Evolutionary conservation across 305 asterid genomes (phyloP).

Genomic region (Fraxinus baroniana): DNA sequence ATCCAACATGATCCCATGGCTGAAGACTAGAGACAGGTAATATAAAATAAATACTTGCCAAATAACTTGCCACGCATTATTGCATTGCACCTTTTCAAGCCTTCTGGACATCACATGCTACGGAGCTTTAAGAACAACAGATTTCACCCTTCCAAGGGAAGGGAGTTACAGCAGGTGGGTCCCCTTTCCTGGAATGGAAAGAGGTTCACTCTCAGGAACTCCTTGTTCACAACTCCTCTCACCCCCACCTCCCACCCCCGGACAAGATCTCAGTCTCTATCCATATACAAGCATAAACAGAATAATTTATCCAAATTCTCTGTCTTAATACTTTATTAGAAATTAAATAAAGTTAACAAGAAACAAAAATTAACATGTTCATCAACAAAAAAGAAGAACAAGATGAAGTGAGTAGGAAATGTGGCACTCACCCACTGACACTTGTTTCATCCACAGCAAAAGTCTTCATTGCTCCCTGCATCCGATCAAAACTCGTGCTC

Average conservation of each 20-base stretch:
- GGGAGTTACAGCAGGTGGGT: neutral
- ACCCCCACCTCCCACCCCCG: neutral
- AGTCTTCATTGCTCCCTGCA: slow-evolving; percentile 99
- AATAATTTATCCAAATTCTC: neutral
- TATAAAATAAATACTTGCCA: neutral
- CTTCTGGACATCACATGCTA: slow-evolving; percentile 10
- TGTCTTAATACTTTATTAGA: neutral
- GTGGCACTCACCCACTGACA: slow-evolving; percentile 90
- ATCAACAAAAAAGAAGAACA: neutral
- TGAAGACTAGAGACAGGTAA: neutral
- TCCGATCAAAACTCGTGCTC: slow-evolving; percentile 99
- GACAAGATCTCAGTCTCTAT: neutral
- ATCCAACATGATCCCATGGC: neutral
- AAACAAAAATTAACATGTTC: neutral
- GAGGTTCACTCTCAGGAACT: neutral
- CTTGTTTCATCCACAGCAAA: slow-evolving; percentile 99
- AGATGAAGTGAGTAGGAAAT: neutral
- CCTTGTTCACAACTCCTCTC: neutral
- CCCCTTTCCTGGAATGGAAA: neutral
- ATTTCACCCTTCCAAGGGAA: neutral
- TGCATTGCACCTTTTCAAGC: neutral
- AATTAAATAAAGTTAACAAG: neutral
- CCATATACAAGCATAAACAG: neutral
- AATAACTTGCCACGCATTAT: neutral
- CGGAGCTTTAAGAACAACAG: neutral